phyloP scores from a whole-genome alignment of 1,284 basidiomycete genomes.

The Exobasidium rhododendri region DNA sequence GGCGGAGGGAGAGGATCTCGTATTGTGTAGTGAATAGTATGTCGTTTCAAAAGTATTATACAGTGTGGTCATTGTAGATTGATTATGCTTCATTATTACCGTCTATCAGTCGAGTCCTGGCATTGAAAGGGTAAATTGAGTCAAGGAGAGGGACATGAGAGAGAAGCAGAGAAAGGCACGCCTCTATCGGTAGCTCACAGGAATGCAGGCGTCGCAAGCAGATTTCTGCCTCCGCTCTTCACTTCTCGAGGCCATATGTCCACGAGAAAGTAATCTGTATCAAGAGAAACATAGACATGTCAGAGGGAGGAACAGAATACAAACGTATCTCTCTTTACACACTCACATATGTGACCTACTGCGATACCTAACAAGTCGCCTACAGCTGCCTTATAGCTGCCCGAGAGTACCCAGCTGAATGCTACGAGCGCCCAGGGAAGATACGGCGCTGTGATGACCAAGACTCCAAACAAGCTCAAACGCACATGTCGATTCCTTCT shows the following conservation, averaged over 20 bases:
- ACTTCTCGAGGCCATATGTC: constrained; percentile 94
- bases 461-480: constrained; percentile 88
- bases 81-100: no score
- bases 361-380: constrained; percentile 66
- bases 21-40: no score
- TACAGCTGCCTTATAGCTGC: constrained; percentile 77
- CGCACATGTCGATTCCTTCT: constrained; percentile 86
- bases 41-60: no score
- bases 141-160: no score
- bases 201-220: constrained; percentile 72
- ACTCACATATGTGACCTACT: constrained; percentile 51
- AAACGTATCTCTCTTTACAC: constrained; percentile 37
- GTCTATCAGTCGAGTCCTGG: constrained; percentile 1
- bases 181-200: no score
- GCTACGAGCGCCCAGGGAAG: constrained; percentile 83
- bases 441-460: constrained; percentile 93
- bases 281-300: neutral
- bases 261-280: constrained; percentile 72
- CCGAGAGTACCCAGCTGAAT: constrained; percentile 83
- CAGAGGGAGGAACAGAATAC: neutral
- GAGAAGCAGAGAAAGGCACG: constrained; percentile 1
- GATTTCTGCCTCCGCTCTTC: constrained; percentile 69
- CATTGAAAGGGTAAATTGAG: no score
- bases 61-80: no score
- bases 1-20: no score